These are phyloP conservation scores for Colletotrichum liaoningense DNA, from an alignment of 2,329 filamentous ascomycete genomes.

Conservation along the genomic window DNA sequence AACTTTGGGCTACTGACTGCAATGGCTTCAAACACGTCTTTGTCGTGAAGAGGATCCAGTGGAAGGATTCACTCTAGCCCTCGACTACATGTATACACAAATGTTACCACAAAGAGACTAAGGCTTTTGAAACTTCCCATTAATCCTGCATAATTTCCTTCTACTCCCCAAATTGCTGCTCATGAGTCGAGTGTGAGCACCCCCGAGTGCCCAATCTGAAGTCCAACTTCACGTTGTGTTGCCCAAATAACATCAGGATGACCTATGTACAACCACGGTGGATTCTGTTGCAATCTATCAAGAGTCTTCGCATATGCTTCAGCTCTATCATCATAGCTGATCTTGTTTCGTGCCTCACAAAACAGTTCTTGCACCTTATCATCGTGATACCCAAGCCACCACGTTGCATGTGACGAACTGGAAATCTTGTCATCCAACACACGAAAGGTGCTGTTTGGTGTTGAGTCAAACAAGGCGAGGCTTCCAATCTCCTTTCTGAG, in stretches of 20 bases:
- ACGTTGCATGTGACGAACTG: conserved; percentile 6
- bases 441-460: conserved; percentile 17
- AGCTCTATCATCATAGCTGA: background rate
- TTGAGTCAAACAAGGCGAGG: conserved; percentile 13
- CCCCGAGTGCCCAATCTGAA: conserved; percentile 7
- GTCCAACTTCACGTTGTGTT: background rate
- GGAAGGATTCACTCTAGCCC: too few relatives aligned
- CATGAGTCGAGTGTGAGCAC: background rate
- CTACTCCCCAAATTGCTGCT: background rate
- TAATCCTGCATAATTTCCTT: background rate
- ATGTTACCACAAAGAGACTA: background rate
- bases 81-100: background rate
- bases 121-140: background rate
- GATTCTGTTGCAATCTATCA: conserved; percentile 11
- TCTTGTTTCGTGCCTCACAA: background rate
- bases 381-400: conserved; percentile 24
- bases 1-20: background rate
- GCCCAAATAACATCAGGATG: conserved; percentile 25
- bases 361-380: conserved; percentile 1
- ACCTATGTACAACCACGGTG: conserved; percentile 9
- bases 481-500: conserved; percentile 15
- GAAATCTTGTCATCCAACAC: conserved; percentile 19
- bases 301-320: conserved; percentile 1
- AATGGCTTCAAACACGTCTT: too few relatives aligned
- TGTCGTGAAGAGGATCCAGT: too few relatives aligned